These are phyloP conservation scores for Pythium brassicae DNA, from an alignment of 352 stramenopile species.

Conservation along the genomic window DNA sequence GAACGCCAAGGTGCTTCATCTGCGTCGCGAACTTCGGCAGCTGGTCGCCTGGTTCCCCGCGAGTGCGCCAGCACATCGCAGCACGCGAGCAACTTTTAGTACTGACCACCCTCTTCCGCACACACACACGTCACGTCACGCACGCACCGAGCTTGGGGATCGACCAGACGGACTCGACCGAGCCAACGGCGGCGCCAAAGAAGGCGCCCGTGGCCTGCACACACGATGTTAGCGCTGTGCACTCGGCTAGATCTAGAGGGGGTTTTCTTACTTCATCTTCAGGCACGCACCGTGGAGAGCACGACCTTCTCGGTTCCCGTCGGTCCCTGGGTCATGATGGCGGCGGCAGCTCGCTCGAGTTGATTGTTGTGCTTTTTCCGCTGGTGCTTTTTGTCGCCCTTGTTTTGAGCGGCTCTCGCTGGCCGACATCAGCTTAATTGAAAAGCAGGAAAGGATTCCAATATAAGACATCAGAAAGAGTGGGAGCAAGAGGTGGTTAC, in stretches of 20 bases:
- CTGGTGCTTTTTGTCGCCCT: background rate
- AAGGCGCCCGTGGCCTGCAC: conserved; percentile 66
- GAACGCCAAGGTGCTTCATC: conserved; percentile 72
- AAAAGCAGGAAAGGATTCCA: background rate
- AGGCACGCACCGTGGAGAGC: conserved; percentile 47
- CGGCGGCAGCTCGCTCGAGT: background rate
- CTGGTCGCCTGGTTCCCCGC: conserved; percentile 40
- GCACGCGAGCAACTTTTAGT: background rate
- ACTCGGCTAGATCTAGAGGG: too few relatives aligned
- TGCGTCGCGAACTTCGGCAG: conserved; percentile 80
- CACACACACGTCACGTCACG: too few relatives aligned
- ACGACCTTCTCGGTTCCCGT: conserved; percentile 77
- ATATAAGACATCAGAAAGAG: background rate
- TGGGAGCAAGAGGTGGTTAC: rapidly evolving
- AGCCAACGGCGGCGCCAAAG: conserved; percentile 66
- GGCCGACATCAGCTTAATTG: background rate
- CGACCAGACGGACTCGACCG: conserved; percentile 82
- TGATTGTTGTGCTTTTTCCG: background rate
- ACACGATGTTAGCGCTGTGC: background rate
- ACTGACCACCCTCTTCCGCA: too few relatives aligned
- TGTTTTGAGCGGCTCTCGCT: background rate
- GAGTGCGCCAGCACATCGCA: background rate
- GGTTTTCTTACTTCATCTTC: too few relatives aligned
- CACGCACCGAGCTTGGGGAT: conserved; percentile 82
- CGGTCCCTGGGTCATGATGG: conserved; percentile 46